Evolutionary conservation across 495 filamentous ascomycete genomes (phyloP).

Genomic region (Cryomyces antarcticus): DNA sequence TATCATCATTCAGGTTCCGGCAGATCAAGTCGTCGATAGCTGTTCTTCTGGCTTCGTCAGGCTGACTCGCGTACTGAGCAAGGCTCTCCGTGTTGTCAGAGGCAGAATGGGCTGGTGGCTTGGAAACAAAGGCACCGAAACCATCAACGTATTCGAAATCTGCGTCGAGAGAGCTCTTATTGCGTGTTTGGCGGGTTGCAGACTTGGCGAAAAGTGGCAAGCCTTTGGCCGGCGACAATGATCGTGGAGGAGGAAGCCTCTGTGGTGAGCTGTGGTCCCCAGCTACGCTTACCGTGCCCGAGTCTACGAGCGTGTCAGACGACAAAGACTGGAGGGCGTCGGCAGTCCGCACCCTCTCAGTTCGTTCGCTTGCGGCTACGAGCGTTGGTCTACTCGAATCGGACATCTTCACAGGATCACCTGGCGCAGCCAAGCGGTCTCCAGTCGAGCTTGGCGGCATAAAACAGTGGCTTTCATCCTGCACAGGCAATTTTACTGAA

Average conservation of each 20-base stretch:
- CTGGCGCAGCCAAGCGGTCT: background rate
- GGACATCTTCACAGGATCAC: background rate
- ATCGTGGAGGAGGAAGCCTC: no score
- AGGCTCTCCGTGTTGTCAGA: conserved; percentile 1
- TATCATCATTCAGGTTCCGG: conserved; percentile 19
- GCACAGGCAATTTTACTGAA: conserved; percentile 1
- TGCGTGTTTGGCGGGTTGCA: no score
- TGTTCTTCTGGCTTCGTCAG: conserved; percentile 14
- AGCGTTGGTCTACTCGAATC: background rate
- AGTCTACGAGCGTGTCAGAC: no score
- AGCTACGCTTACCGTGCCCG: no score
- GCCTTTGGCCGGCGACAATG: no score
- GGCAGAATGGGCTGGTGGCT: no score
- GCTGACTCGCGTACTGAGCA: conserved; percentile 15
- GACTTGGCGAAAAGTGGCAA: no score
- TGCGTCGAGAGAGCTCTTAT: no score
- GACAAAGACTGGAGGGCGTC: no score
- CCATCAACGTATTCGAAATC: background rate
- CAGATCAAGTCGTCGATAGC: conserved; percentile 23
- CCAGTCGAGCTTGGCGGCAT: background rate
- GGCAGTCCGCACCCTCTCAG: no score
- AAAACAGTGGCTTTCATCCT: background rate
- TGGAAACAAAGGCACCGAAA: conserved; percentile 1
- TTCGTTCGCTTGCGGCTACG: no score
- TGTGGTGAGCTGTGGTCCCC: no score